Evolutionary conservation across 495 filamentous ascomycete genomes (phyloP).

Genomic region (Astrothelium subdiscretum): DNA sequence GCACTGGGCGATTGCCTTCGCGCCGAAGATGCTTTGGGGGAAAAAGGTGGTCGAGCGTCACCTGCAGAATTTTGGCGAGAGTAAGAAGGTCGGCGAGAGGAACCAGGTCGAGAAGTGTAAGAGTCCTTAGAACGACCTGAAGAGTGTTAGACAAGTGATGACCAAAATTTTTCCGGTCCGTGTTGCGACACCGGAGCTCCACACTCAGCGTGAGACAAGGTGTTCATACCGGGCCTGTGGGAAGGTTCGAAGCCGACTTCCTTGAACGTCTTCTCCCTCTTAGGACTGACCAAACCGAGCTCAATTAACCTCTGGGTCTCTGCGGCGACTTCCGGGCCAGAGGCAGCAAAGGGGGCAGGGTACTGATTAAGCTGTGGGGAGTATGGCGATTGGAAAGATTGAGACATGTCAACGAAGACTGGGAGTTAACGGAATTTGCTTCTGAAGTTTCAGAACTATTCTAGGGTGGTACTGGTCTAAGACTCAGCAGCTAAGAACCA

Average conservation of each 20-base stretch:
- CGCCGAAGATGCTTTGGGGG: not conserved
- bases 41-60: not conserved
- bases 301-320: not conserved
- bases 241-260: not conserved
- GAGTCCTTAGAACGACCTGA: not conserved
- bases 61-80: not conserved
- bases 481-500: not conserved
- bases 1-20: not conserved
- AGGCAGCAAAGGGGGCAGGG: not conserved
- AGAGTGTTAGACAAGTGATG: not conserved
- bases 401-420: not conserved
- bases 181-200: not conserved
- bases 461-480: not conserved
- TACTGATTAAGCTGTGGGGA: not conserved
- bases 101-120: not conserved
- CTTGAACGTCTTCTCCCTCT: not conserved
- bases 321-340: not conserved
- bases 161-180: not conserved
- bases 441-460: conserved; percentile 2
- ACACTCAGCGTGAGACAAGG: not conserved
- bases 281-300: not conserved
- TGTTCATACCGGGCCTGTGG: not conserved
- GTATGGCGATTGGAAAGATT: not conserved
- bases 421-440: not conserved
- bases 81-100: not conserved